phyloP scores from a whole-genome alignment of 768 basidiomycete species.

The Lactarius sanguifluus region DNA sequence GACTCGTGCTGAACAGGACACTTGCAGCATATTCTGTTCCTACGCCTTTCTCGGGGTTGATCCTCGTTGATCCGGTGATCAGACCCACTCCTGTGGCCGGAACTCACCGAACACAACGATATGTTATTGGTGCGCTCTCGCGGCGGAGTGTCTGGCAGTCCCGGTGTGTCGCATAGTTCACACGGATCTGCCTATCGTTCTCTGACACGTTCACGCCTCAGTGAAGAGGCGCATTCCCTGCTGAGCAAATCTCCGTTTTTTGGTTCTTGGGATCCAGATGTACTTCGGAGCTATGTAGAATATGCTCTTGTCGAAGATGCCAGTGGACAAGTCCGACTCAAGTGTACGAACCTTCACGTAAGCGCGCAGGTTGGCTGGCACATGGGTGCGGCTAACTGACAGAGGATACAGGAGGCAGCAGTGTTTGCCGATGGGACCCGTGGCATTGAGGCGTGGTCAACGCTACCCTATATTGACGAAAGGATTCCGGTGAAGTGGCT shows the following conservation, averaged over 20 bases:
- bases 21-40: conserved; percentile 66
- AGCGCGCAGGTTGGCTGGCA: neutral
- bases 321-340: conserved; percentile 51
- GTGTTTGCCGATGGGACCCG: conserved; percentile 51
- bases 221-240: conserved; percentile 56
- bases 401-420: conserved; percentile 48
- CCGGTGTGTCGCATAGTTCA: conserved; percentile 41
- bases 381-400: neutral
- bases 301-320: conserved; percentile 48
- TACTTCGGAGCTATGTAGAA: conserved; percentile 59
- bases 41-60: conserved; percentile 63
- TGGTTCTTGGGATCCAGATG: conserved; percentile 62
- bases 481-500: conserved; percentile 55
- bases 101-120: neutral
- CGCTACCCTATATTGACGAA: conserved; percentile 43
- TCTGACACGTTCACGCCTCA: conserved; percentile 31
- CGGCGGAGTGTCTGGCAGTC: conserved; percentile 66
- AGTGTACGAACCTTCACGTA: conserved; percentile 59
- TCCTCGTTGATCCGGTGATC: conserved; percentile 81
- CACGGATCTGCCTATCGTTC: neutral
- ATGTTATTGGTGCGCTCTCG: conserved; percentile 47
- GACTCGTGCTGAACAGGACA: conserved; percentile 42
- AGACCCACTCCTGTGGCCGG: conserved; percentile 24
- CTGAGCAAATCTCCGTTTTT: conserved; percentile 67
- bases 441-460: conserved; percentile 41